These are phyloP conservation scores for Powellomyces hirtus DNA, from an alignment of 192 early-diverging fungal species.

Conservation along the genomic window DNA sequence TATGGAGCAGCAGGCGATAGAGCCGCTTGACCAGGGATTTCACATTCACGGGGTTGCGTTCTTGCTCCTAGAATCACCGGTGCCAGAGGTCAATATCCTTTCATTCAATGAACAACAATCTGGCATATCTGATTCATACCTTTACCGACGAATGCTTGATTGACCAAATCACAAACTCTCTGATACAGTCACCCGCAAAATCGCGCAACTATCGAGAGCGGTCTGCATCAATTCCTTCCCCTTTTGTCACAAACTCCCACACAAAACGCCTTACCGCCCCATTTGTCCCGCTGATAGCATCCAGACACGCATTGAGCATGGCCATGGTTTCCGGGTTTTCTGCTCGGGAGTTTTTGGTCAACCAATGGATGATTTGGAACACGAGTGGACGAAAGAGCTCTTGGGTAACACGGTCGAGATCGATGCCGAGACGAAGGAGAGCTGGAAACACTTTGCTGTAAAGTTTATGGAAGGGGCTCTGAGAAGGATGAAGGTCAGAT, in stretches of 20 bases:
- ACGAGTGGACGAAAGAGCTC: constrained; percentile 65
- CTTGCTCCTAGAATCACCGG: constrained; percentile 30
- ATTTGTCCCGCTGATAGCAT: constrained; percentile 43
- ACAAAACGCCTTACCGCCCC: constrained; percentile 34
- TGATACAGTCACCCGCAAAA: constrained; percentile 70
- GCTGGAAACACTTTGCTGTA: constrained; percentile 69
- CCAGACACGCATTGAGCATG: constrained; percentile 65
- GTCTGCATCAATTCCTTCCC: neutral
- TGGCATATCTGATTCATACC: too few relatives aligned
- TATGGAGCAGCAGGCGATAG: constrained; percentile 61
- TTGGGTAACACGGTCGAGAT: constrained; percentile 68
- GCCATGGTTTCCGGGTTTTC: constrained; percentile 78
- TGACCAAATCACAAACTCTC: constrained; percentile 75
- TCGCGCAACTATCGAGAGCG: constrained; percentile 46
- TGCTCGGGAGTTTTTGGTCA: constrained; percentile 70
- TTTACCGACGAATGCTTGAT: constrained; percentile 62
- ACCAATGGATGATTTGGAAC: constrained; percentile 75
- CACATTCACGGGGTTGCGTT: constrained; percentile 61
- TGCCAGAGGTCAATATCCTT: too few relatives aligned
- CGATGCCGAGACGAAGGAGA: constrained; percentile 67
- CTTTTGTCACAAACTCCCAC: neutral
- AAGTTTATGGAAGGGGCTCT: constrained; percentile 62
- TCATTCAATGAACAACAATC: too few relatives aligned
- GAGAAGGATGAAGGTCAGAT: neutral
- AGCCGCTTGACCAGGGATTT: constrained; percentile 68